Percentiles rank a stretch among this genome's conserved stretches.
These are phyloP conservation scores for Iris pallida DNA, from an alignment of 116 monocot species.

Conservation along the genomic window DNA sequence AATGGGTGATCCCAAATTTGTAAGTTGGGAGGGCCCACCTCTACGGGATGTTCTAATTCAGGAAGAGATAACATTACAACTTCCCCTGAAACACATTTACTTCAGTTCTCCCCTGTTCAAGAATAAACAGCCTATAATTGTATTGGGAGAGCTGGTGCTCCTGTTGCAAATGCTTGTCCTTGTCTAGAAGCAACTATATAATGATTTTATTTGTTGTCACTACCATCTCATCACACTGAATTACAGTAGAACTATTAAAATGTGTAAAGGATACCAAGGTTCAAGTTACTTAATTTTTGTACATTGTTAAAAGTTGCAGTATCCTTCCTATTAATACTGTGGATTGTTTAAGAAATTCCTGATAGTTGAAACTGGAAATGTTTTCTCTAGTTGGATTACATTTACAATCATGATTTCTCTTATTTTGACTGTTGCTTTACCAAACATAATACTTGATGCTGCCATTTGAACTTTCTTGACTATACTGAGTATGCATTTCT, in stretches of 20 bases:
- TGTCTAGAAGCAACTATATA: not conserved
- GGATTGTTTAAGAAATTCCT: not conserved
- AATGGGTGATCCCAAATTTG: too few species aligned
- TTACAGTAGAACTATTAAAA: too few species aligned
- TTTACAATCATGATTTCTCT: not conserved
- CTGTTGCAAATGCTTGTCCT: constrained; percentile 3
- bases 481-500: not conserved
- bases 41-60: too few species aligned
- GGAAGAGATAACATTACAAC: not conserved
- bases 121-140: not conserved
- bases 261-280: too few species aligned
- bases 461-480: not conserved
- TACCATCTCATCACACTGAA: too few species aligned
- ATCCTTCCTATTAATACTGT: not conserved
- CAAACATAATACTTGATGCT: not conserved
- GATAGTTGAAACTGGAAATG: too few species aligned
- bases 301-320: not conserved
- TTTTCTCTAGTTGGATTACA: too few species aligned
- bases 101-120: not conserved
- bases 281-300: not conserved
- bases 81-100: not conserved
- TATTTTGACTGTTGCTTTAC: not conserved
- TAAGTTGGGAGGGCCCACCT: too few species aligned
- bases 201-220: not conserved
- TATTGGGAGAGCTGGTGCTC: not conserved